A percentile compares a stretch with the other conserved stretches of the same genome.
Conservation (phyloP, 169 alveolate species). For the Miamiensis avidus region DNA sequence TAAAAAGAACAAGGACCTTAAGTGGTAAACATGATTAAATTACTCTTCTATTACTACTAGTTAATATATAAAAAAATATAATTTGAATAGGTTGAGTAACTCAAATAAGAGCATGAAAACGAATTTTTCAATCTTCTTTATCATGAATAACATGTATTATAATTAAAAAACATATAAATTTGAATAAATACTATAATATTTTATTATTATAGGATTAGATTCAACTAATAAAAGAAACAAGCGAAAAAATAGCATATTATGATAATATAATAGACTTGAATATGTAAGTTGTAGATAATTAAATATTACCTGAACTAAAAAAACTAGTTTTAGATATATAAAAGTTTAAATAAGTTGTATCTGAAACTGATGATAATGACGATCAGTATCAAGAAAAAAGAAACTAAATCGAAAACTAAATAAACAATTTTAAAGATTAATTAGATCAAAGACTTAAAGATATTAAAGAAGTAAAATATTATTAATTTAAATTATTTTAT, state of each 20-base stretch:
- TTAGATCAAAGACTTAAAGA: slow-evolving; percentile 10
- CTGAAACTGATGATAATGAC: neutral
- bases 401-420: slow-evolving; percentile 4
- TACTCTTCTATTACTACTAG: too few species aligned
- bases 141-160: too few species aligned
- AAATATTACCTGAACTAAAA: slow-evolving; percentile 14
- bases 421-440: neutral
- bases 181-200: too few species aligned
- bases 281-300: slow-evolving; percentile 2
- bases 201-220: slow-evolving; percentile 3
- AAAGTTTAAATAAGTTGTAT: neutral
- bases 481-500: too few species aligned
- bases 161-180: neutral
- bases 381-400: slow-evolving; percentile 1
- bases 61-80: too few species aligned
- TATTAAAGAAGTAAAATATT: slow-evolving; percentile 5
- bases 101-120: neutral
- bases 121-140: neutral
- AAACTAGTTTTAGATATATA: neutral
- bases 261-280: neutral
- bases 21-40: too few species aligned
- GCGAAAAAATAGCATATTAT: neutral
- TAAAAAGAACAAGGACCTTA: too few species aligned
- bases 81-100: too few species aligned
- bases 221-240: slow-evolving; percentile 5